Conservation (phyloP, 805 yeast species). For the Candida nitratophila region DNA sequence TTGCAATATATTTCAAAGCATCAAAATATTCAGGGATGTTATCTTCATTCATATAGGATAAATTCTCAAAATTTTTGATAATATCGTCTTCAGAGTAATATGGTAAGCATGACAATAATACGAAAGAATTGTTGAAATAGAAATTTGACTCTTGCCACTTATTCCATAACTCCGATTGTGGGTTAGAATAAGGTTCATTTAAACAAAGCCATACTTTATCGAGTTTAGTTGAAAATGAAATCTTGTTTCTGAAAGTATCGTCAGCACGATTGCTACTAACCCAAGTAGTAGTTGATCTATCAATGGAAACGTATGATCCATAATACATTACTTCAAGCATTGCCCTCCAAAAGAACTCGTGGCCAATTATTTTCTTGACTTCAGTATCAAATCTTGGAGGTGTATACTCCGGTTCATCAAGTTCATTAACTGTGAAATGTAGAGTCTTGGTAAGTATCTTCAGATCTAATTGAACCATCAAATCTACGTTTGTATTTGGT, state of each 20-base stretch:
- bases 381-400: constrained; percentile 26
- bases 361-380: constrained; percentile 12
- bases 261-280: neutral
- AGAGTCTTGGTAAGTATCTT: constrained; percentile 41
- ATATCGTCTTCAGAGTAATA: constrained; percentile 44
- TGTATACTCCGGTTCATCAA: constrained; percentile 19
- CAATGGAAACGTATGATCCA: constrained; percentile 21
- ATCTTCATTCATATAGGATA: constrained; percentile 34
- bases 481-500: constrained; percentile 35
- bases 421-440: constrained; percentile 29
- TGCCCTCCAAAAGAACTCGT: constrained; percentile 50
- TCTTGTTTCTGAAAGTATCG: constrained; percentile 12
- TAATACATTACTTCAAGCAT: constrained; percentile 45
- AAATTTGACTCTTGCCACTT: constrained; percentile 12
- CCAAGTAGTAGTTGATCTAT: constrained; percentile 10
- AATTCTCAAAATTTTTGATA: constrained; percentile 37
- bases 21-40: constrained; percentile 50
- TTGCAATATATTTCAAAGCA: constrained; percentile 44
- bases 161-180: constrained; percentile 18
- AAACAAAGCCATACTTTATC: constrained; percentile 15
- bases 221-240: constrained; percentile 12
- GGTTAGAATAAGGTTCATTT: constrained; percentile 16
- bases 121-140: constrained; percentile 16
- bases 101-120: constrained; percentile 40
- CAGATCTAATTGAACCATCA: constrained; percentile 54